These are phyloP conservation scores for Tubosaeta brunneosetosa DNA, from an alignment of 768 basidiomycete genomes.

Conservation along the genomic window DNA sequence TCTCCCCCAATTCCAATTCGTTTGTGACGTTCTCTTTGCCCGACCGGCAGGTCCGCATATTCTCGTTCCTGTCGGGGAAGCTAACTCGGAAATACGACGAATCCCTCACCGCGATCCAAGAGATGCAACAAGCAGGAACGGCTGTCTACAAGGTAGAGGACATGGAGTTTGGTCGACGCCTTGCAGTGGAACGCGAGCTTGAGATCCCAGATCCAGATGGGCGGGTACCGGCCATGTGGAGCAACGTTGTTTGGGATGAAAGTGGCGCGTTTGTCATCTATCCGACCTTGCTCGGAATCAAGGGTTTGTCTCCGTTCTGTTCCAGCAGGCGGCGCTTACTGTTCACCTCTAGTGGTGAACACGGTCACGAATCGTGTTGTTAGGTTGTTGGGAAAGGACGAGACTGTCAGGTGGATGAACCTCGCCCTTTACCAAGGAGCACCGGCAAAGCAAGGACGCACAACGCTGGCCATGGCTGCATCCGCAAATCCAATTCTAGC, in stretches of 20 bases:
- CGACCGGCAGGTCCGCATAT: conserved; percentile 90
- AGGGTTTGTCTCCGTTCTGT: conserved; percentile 52
- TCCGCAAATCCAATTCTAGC: conserved; percentile 94
- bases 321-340: background rate
- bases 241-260: conserved; percentile 96
- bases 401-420: conserved; percentile 86
- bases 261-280: conserved; percentile 93
- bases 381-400: conserved; percentile 88
- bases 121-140: conserved; percentile 99
- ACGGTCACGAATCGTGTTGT: conserved; percentile 90
- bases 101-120: conserved; percentile 85
- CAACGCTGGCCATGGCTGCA: conserved; percentile 90
- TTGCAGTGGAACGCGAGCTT: conserved; percentile 88
- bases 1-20: conserved; percentile 84
- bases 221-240: conserved; percentile 68
- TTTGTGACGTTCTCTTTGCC: conserved; percentile 94
- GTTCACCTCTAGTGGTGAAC: conserved; percentile 69
- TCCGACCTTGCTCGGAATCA: conserved; percentile 90
- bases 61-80: conserved; percentile 87
- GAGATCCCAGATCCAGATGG: conserved; percentile 79
- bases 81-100: conserved; percentile 93
- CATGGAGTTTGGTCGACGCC: conserved; percentile 98
- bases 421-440: conserved; percentile 90
- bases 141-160: conserved; percentile 89
- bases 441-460: conserved; percentile 79